phyloP scores from a whole-genome alignment of 2,329 filamentous ascomycete genomes.

The Epicoccum sorghinum region DNA sequence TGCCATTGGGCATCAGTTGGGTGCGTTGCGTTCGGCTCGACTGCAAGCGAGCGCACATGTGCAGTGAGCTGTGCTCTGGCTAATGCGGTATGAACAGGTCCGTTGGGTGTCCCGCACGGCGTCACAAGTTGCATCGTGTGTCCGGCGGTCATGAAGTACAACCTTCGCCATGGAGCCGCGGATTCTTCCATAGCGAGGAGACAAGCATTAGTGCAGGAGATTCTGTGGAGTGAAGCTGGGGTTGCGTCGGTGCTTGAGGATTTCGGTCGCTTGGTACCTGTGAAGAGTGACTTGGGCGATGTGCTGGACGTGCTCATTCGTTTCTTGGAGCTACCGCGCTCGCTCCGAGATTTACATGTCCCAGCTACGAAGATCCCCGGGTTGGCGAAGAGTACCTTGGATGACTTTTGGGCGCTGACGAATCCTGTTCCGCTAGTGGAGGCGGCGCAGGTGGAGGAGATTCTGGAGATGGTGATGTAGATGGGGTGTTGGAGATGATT shows the following conservation, averaged over 20 bases:
- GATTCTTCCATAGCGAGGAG: too few species aligned
- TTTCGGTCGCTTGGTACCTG: too few species aligned
- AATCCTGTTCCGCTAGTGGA: neutral
- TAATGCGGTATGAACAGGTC: neutral
- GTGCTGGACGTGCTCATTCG: neutral
- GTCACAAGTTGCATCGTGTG: constrained; percentile 1
- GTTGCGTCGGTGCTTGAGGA: too few species aligned
- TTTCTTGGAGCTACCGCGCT: neutral
- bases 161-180: neutral
- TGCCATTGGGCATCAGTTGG: constrained; percentile 2
- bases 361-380: neutral
- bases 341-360: neutral
- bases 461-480: neutral
- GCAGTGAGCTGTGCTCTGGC: neutral
- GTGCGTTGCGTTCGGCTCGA: neutral
- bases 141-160: constrained; percentile 2
- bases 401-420: neutral
- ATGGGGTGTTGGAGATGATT: too few species aligned
- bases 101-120: constrained; percentile 2
- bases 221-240: too few species aligned
- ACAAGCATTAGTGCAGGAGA: too few species aligned
- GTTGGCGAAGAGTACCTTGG: neutral
- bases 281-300: neutral
- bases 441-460: neutral
- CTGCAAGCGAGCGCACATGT: neutral